These are phyloP conservation scores for Tolypocladium pustulatum DNA, from an alignment of 2,329 filamentous ascomycete species.

Conservation along the genomic window DNA sequence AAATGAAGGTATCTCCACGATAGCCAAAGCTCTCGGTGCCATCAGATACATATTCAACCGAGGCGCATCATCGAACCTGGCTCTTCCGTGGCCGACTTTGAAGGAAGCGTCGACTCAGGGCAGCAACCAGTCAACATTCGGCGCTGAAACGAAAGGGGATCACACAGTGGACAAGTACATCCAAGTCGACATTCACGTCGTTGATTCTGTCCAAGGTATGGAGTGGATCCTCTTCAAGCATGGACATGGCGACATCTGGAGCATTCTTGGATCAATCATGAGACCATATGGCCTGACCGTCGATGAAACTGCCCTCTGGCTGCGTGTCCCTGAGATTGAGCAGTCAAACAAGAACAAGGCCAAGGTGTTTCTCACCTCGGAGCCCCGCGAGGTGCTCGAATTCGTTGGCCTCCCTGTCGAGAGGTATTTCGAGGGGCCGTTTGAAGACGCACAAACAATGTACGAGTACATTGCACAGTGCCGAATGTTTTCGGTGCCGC, in stretches of 20 bases:
- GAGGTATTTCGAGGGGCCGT: conserved; percentile 41
- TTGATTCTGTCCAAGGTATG: conserved; percentile 27
- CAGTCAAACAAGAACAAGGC: conserved; percentile 40
- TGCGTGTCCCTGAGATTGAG: conserved; percentile 62
- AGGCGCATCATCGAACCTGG: conserved; percentile 30
- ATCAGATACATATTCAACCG: conserved; percentile 20
- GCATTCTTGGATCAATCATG: conserved; percentile 51
- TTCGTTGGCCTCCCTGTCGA: conserved; percentile 51
- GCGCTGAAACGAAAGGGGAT: background rate
- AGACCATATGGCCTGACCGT: conserved; percentile 55
- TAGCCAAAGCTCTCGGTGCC: conserved; percentile 31
- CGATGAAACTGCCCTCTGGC: conserved; percentile 50
- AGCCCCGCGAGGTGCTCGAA: conserved; percentile 42
- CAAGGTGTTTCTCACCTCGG: conserved; percentile 47
- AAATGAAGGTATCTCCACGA: conserved; percentile 18
- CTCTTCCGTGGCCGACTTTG: conserved; percentile 41
- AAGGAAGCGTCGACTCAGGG: background rate
- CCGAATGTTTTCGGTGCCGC: conserved; percentile 42
- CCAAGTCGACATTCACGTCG: conserved; percentile 60
- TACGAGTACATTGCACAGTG: conserved; percentile 51
- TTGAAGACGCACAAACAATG: conserved; percentile 42
- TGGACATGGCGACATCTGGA: conserved; percentile 63
- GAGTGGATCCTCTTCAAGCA: conserved; percentile 59
- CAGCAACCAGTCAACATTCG: background rate
- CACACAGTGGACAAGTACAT: conserved; percentile 27